Conservation (phyloP, 768 basidiomycete genomes). For the Boletus reticuloceps region DNA sequence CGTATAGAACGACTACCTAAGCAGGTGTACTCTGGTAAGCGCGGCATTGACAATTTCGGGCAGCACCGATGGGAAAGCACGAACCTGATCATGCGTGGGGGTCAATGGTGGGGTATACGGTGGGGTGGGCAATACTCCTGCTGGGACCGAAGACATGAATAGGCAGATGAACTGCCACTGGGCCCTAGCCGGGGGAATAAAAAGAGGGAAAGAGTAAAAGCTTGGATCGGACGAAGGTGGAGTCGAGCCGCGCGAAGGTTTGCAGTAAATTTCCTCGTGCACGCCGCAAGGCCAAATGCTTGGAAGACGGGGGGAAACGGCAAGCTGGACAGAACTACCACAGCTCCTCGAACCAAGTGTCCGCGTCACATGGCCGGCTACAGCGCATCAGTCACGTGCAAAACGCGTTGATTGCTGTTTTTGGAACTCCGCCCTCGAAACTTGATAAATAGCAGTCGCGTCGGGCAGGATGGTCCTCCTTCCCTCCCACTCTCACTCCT, state of each 20-base stretch:
- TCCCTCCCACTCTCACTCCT: slow-evolving; percentile 18
- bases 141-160: slow-evolving; percentile 32
- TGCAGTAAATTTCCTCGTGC: slow-evolving; percentile 28
- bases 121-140: slow-evolving; percentile 34
- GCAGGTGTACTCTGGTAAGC: slow-evolving; percentile 18
- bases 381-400: slow-evolving; percentile 35
- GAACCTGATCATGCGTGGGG: slow-evolving; percentile 72
- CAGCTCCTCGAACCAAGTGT: slow-evolving; percentile 12
- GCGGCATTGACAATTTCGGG: slow-evolving; percentile 19
- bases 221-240: slow-evolving; percentile 14
- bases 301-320: slow-evolving; percentile 6
- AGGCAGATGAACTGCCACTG: slow-evolving; percentile 30
- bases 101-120: slow-evolving; percentile 42
- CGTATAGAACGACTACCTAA: slow-evolving; percentile 73
- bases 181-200: slow-evolving; percentile 3
- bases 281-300: slow-evolving; percentile 27
- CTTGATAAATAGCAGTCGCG: slow-evolving; percentile 33
- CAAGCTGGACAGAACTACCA: slow-evolving; percentile 2
- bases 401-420: slow-evolving; percentile 31
- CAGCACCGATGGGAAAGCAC: slow-evolving; percentile 25
- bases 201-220: slow-evolving; percentile 3
- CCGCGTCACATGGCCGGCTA: slow-evolving; percentile 16
- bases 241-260: slow-evolving; percentile 21
- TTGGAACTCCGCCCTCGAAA: slow-evolving; percentile 31
- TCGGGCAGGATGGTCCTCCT: slow-evolving; percentile 1